phyloP scores from a whole-genome alignment of 176 grass and related monocot species.

The Oryza coarctata region DNA sequence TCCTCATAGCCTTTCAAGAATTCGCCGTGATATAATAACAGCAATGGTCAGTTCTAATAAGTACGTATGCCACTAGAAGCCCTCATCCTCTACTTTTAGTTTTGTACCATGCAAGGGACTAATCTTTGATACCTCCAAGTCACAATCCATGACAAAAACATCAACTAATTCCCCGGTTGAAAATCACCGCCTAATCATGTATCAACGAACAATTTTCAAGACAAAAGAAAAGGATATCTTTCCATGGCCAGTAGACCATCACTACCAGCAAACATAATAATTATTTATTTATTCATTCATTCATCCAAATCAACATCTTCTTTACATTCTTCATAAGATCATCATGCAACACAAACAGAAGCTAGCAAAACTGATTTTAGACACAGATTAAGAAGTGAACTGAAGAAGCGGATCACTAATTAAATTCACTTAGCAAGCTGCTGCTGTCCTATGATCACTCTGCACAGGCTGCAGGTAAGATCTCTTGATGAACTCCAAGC shows the following conservation, averaged over 20 bases:
- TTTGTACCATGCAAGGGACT: conserved; percentile 2
- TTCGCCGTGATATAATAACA: neutral
- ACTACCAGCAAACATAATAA: neutral
- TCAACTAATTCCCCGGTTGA: conserved; percentile 39
- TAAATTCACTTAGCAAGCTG: neutral
- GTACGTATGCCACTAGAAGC: neutral
- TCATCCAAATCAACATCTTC: neutral
- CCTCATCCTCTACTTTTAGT: conserved; percentile 30
- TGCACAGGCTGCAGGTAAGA: conserved; percentile 30
- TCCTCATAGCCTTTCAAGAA: neutral
- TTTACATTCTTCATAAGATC: conserved; percentile 1
- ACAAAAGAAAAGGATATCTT: conserved; percentile 34
- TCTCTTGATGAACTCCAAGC: conserved; percentile 79
- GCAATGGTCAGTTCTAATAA: neutral
- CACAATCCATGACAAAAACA: conserved; percentile 30
- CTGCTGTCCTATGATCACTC: conserved; percentile 20
- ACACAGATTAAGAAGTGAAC: neutral
- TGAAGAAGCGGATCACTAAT: neutral
- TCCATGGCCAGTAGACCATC: neutral
- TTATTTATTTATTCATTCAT: neutral
- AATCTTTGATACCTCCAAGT: conserved; percentile 19
- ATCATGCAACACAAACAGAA: neutral
- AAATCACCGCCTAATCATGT: conserved; percentile 36
- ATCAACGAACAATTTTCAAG: neutral
- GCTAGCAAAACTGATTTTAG: conserved; percentile 28